A percentile compares a stretch with the other conserved stretches of the same genome.
These are phyloP conservation scores for Orbilia quercus DNA, from an alignment of 2,329 filamentous ascomycete genomes.

Conservation along the genomic window DNA sequence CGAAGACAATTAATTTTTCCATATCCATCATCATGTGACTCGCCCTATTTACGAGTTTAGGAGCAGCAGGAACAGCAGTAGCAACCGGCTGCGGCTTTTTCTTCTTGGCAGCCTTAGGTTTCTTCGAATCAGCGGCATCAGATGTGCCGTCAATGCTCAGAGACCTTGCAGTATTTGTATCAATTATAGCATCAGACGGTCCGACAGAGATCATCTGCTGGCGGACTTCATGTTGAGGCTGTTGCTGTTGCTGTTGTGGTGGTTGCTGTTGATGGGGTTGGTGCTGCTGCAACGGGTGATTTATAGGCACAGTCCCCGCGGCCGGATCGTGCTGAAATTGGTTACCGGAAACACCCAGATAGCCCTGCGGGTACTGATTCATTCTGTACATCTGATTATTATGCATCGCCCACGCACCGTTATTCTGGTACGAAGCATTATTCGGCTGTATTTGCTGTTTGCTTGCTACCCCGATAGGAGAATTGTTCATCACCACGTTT, in stretches of 20 bases:
- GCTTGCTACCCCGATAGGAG: constrained; percentile 11
- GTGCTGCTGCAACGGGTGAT: constrained; percentile 23
- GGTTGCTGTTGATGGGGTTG: constrained; percentile 15
- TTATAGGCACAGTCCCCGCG: constrained; percentile 8
- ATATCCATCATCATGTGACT: constrained; percentile 54
- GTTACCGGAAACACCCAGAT: constrained; percentile 43
- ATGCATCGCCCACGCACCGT: constrained; percentile 43
- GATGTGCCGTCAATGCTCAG: constrained; percentile 18
- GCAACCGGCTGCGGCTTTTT: constrained; percentile 34
- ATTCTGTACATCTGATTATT: constrained; percentile 44
- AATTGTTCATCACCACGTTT: constrained; percentile 24
- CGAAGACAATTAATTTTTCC: constrained; percentile 50
- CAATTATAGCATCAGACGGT: constrained; percentile 49
- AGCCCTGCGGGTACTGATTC: constrained; percentile 35
- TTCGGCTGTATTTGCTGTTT: constrained; percentile 37
- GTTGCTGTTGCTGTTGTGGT: constrained; percentile 25
- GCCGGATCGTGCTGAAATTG: constrained; percentile 31
- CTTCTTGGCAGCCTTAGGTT: constrained; percentile 20
- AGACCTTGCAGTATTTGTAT: constrained; percentile 17
- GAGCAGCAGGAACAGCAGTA: constrained; percentile 9
- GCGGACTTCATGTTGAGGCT: constrained; percentile 19
- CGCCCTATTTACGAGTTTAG: constrained; percentile 31
- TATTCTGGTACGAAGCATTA: constrained; percentile 41
- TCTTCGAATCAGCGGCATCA: constrained; percentile 35
- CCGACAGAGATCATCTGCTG: constrained; percentile 54